Evolutionary conservation across 2,329 filamentous ascomycete genomes (phyloP).

Genomic region (Pestalotiopsis sp.): DNA sequence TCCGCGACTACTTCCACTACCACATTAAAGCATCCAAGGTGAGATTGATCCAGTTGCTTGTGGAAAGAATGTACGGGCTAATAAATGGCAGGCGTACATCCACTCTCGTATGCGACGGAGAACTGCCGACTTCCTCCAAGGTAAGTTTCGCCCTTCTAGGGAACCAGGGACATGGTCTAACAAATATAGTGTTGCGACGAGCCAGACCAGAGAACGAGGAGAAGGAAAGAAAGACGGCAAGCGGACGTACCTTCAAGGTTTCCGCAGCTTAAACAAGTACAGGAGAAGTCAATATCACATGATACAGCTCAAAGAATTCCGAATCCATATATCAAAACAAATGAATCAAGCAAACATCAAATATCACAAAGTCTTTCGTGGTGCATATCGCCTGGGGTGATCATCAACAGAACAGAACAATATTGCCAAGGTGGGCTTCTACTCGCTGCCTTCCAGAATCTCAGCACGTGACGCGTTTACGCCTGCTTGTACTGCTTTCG

Average conservation of each 20-base stretch:
- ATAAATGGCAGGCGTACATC: constrained; percentile 75
- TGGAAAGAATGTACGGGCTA: not conserved
- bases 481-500: not conserved
- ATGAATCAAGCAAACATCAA: not conserved
- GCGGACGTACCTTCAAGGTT: constrained; percentile 81
- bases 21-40: constrained; percentile 99
- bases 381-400: not conserved
- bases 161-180: constrained; percentile 34
- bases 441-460: not conserved
- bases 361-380: not conserved
- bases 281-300: not conserved
- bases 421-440: not conserved
- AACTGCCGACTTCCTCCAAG: constrained; percentile 97
- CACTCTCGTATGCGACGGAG: constrained; percentile 97
- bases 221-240: constrained; percentile 97
- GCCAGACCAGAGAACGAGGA: constrained; percentile 95
- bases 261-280: not conserved
- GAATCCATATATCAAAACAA: not conserved
- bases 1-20: constrained; percentile 99
- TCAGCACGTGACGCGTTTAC: not conserved
- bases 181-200: constrained; percentile 78
- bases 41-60: constrained; percentile 14
- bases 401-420: not conserved
- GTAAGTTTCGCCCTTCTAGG: constrained; percentile 50
- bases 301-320: not conserved